phyloP scores from a whole-genome alignment of 768 basidiomycete species.

The Pholiota molesta region DNA sequence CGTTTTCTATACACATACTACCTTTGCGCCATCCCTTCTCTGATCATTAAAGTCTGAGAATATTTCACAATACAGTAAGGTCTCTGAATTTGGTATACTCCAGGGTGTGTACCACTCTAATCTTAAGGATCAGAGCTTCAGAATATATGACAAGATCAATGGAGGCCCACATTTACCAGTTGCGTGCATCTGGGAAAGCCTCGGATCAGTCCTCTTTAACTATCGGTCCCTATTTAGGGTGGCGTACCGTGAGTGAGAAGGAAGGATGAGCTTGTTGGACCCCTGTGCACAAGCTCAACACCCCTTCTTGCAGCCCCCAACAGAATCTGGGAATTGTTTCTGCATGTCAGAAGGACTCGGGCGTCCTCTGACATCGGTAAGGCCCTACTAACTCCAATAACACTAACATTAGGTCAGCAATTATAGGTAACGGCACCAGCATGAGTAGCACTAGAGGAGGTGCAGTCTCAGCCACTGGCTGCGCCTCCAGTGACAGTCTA shows the following conservation, averaged over 20 bases:
- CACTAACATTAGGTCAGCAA: neutral
- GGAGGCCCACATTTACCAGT: constrained; percentile 3
- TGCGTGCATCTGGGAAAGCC: constrained; percentile 1
- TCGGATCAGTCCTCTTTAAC: neutral
- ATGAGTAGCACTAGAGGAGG: no score
- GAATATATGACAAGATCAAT: neutral
- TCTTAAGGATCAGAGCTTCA: neutral
- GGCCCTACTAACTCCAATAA: neutral
- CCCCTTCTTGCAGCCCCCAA: constrained; percentile 2
- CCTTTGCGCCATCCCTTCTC: no score
- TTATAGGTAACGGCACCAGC: no score
- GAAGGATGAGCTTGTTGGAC: neutral
- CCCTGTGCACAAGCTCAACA: neutral
- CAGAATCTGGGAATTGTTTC: constrained; percentile 1
- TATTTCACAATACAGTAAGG: no score
- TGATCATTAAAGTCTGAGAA: no score
- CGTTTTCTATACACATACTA: no score
- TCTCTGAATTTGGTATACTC: no score
- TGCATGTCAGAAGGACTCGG: neutral
- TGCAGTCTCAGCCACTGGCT: no score
- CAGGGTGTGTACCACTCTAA: neutral
- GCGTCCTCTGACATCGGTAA: neutral
- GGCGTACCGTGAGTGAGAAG: constrained; percentile 2
- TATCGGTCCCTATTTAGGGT: constrained; percentile 2
- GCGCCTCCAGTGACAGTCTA: no score